A percentile compares a stretch with the other conserved stretches of the same genome.
Evolutionary conservation across 2,329 filamentous ascomycete genomes (phyloP).

Genomic region (Alternaria brassicicola): DNA sequence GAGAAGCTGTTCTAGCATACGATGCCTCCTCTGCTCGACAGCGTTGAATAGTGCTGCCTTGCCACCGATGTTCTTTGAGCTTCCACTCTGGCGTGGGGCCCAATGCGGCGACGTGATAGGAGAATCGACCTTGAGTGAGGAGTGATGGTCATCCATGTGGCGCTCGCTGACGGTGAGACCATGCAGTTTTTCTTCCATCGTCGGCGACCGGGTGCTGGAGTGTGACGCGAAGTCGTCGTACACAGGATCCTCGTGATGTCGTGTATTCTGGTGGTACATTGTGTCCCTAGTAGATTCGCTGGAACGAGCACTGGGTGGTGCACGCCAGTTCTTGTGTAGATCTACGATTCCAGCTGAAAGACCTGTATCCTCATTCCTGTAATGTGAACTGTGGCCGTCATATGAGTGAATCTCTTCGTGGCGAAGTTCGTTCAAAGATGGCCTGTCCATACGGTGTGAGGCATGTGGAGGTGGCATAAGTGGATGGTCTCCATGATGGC

Average conservation of each 20-base stretch:
- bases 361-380: slow-evolving; percentile 25
- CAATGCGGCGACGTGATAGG: slow-evolving; percentile 21
- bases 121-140: slow-evolving; percentile 27
- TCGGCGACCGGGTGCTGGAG: slow-evolving; percentile 26
- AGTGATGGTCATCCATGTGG: slow-evolving; percentile 28
- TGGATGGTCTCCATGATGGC: slow-evolving; percentile 10
- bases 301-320: slow-evolving; percentile 38
- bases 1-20: slow-evolving; percentile 53
- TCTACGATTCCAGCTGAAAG: slow-evolving; percentile 30
- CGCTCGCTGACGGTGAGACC: slow-evolving; percentile 32
- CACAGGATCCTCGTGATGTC: slow-evolving; percentile 29
- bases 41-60: slow-evolving; percentile 56
- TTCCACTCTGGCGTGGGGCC: slow-evolving; percentile 28
- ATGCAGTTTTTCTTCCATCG: slow-evolving; percentile 36
- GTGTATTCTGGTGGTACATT: slow-evolving; percentile 28
- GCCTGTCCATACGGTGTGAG: slow-evolving; percentile 18
- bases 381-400: slow-evolving; percentile 16
- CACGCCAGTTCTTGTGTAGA: slow-evolving; percentile 37
- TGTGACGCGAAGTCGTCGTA: slow-evolving; percentile 31
- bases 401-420: slow-evolving; percentile 20
- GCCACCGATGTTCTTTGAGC: slow-evolving; percentile 40
- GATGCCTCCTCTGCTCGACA: slow-evolving; percentile 68
- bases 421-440: slow-evolving; percentile 29
- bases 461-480: slow-evolving; percentile 11
- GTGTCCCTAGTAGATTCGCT: slow-evolving; percentile 38